Evolutionary conservation across 306 rosid genomes (phyloP), one percentile per base, ranked within the genome.

Genomic region (Citrullus amarus): DNA sequence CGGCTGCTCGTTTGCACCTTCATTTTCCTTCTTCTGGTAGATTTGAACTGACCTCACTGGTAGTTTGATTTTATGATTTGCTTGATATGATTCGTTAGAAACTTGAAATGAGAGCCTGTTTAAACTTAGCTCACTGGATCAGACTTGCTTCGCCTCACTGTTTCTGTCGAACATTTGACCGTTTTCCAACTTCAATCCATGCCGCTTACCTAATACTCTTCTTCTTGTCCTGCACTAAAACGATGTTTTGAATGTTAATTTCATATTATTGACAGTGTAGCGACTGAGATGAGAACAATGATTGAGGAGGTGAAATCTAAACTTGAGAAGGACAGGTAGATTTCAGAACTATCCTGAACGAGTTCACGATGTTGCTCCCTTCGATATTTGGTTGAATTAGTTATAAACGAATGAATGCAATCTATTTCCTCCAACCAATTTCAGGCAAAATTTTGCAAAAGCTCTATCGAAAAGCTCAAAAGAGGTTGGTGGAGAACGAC

Each of bases 401-500:
- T 46, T 67, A 28, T 72, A 13, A 6, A 22, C 57, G n/a, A 48
- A 44, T 25, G 16, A 70, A 46, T 6, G 56, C 20, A 70, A n/a
- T 46, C 59, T 68, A 7, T 46, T 6, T 51, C 66, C 13, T 77
- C 66, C 44, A 51, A 86, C 41, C 11, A 55, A 41, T 85, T 43
- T 68, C 87, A 95, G 99, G 85, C 99, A 92, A 86, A 85, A 69
- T 85, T 91, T 92, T 78, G 90, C 96, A 32, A 95, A 91, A 88
- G 90, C 91, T 8, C 97, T 92, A 71, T 92, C 92, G 48, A 95
- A 92, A 91, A 91, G 97, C 86, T 92, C 98, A 32, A 95, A 92
- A 89, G 97, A 92, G 97, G 99, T 95, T 20, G 48, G 89, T 83
- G 32, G 81, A 80, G 6, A 78, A 78, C 20, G 17, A 71, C 17